These are phyloP conservation scores for Sorghum bicolor DNA, from an alignment of 176 grass and related monocot genomes.

Conservation along the genomic window Sorghum_bicolor_NCBIv3 NC_012879.2:7583001-7583500, in stretches of 20 bases:
- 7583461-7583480: too few species aligned
- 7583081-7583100: not conserved
- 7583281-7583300: not conserved
- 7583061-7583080: not conserved
- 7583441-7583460: too few species aligned
- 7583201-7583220: not conserved
- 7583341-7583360: not conserved
- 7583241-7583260: slow-evolving; percentile 1
- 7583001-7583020: too few species aligned
- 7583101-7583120: not conserved
- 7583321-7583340: not conserved
- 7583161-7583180: not conserved
- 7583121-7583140: not conserved
- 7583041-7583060: not conserved
- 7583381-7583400: too few species aligned
- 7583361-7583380: too few species aligned
- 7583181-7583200: not conserved
- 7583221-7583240: slow-evolving; percentile 1
- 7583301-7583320: not conserved
- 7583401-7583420: too few species aligned
- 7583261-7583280: not conserved
- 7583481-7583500: too few species aligned
- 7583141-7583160: not conserved
- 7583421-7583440: too few species aligned
- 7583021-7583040: not conserved